phyloP scores from a whole-genome alignment of 1,284 basidiomycete genomes.

The Irpex sp. region DNA sequence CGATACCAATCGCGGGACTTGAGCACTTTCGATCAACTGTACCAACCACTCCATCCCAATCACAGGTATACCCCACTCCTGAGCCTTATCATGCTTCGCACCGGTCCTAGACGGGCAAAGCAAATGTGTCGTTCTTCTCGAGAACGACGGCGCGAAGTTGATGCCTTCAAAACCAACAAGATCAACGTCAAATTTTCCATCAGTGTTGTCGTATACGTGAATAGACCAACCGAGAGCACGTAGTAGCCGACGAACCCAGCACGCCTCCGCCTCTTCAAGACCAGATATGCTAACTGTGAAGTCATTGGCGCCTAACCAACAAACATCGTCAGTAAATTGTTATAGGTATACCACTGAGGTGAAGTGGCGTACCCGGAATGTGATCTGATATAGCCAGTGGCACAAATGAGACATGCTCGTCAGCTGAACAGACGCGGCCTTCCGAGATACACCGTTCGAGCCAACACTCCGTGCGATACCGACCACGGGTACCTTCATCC shows the following conservation, averaged over 20 bases:
- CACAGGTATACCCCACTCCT: conserved; percentile 63
- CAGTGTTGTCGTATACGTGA: neutral
- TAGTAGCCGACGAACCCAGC: conserved; percentile 53
- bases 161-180: conserved; percentile 38
- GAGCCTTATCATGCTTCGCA: conserved; percentile 67
- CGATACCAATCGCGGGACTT: neutral
- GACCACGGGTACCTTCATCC: conserved; percentile 36
- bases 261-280: conserved; percentile 57
- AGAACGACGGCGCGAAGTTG: conserved; percentile 50
- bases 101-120: conserved; percentile 65
- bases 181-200: neutral
- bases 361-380: conserved; percentile 36
- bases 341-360: neutral
- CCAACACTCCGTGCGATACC: conserved; percentile 80
- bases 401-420: conserved; percentile 57
- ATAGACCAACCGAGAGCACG: conserved; percentile 50
- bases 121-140: conserved; percentile 60
- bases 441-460: conserved; percentile 70
- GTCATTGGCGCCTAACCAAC: conserved; percentile 42
- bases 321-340: neutral
- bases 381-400: conserved; percentile 52
- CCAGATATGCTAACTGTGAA: conserved; percentile 65
- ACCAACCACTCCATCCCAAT: conserved; percentile 60
- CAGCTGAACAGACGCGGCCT: conserved; percentile 51
- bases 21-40: conserved; percentile 32